phyloP scores from a whole-genome alignment of 164 flowering plant species.

The Amborella trichopoda region DNA sequence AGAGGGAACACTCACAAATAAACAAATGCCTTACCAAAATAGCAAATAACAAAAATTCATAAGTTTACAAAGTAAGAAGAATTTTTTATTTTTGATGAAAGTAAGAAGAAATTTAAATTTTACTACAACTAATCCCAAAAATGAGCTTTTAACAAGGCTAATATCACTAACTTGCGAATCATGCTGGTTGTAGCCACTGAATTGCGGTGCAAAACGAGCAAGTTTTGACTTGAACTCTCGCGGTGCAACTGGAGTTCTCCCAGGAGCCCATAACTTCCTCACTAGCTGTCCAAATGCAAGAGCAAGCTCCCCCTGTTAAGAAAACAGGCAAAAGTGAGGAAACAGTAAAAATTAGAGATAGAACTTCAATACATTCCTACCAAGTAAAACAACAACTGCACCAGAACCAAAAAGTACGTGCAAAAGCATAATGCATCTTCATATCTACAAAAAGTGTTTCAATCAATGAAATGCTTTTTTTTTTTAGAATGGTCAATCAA shows the following conservation, averaged over 20 bases:
- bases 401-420: no score
- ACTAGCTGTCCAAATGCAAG: conserved; percentile 84
- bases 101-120: not conserved
- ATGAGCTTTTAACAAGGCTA: not conserved
- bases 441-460: no score
- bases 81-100: not conserved
- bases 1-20: not conserved
- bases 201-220: conserved; percentile 82
- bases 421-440: no score
- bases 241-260: conserved; percentile 61
- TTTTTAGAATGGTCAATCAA: no score
- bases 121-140: not conserved
- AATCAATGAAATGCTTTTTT: no score
- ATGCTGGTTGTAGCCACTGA: conserved; percentile 86
- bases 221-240: conserved; percentile 63
- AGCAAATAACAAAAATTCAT: not conserved
- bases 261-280: conserved; percentile 79
- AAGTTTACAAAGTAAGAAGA: not conserved
- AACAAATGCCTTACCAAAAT: not conserved
- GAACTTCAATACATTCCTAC: conserved; percentile 3
- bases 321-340: not conserved
- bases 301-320: conserved; percentile 79
- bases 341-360: conserved; percentile 3
- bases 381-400: conserved; percentile 2
- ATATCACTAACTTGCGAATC: conserved; percentile 75